These are phyloP conservation scores for Spinacia oleracea DNA, from an alignment of 179 eudicot genomes.

Conservation along the genomic window DNA sequence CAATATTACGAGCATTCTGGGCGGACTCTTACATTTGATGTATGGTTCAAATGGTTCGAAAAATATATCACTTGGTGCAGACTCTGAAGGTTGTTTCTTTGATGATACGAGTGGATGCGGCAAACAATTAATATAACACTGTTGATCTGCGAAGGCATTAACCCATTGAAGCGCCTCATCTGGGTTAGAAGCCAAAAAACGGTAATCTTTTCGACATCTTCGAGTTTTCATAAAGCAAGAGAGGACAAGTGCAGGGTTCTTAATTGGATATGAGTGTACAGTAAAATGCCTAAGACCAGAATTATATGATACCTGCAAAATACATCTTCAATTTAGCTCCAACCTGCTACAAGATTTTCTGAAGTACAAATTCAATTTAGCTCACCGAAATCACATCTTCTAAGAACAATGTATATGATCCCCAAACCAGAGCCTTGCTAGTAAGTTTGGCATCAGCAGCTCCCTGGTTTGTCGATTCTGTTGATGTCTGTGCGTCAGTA, in stretches of 20 bases:
- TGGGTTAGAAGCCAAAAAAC: constrained; percentile 75
- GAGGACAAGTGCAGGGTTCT: constrained; percentile 51
- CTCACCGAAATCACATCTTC: constrained; percentile 95
- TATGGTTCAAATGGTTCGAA: constrained; percentile 62
- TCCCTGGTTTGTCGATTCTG: constrained; percentile 55
- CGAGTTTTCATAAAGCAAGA: constrained; percentile 62
- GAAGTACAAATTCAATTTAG: constrained; percentile 18
- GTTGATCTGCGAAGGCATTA: constrained; percentile 94
- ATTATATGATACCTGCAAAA: constrained; percentile 73
- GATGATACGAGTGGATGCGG: constrained; percentile 92
- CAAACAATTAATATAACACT: constrained; percentile 81
- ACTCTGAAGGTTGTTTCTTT: constrained; percentile 76
- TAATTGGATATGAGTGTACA: constrained; percentile 80
- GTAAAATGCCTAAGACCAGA: constrained; percentile 86
- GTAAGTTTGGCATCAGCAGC: constrained; percentile 86
- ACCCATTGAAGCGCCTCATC: constrained; percentile 98
- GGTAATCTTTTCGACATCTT: constrained; percentile 79
- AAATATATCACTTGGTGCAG: constrained; percentile 54
- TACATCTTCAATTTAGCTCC: constrained; percentile 12
- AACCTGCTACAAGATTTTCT: constrained; percentile 11
- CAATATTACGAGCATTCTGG: constrained; percentile 82
- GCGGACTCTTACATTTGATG: constrained; percentile 83
- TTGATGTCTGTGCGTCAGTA: constrained; percentile 54
- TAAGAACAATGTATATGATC: constrained; percentile 61
- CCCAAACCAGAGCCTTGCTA: constrained; percentile 94